A percentile compares a stretch with the other conserved stretches of the same genome.
phyloP scores from a whole-genome alignment of 2,329 filamentous ascomycete species.

The Orbilia ellipsospora region DNA sequence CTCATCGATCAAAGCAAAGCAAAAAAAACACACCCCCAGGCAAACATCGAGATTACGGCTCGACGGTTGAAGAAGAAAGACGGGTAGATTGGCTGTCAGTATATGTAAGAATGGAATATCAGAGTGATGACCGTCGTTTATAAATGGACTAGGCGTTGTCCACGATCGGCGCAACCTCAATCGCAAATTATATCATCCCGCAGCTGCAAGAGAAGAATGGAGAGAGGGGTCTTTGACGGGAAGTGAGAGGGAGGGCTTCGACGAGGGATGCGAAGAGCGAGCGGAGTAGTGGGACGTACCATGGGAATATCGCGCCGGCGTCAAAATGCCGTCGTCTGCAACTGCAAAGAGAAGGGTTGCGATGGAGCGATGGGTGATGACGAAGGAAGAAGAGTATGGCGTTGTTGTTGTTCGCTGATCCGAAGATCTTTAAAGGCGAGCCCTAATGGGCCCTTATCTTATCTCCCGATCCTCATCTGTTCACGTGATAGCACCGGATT shows the following conservation, averaged over 20 bases:
- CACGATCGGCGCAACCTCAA: slow-evolving; percentile 84
- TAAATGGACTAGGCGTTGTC: slow-evolving; percentile 90
- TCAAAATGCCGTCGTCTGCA: not conserved
- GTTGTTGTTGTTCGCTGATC: slow-evolving; percentile 14
- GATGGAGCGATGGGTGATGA: not conserved
- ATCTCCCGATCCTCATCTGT: too few relatives aligned
- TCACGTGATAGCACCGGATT: slow-evolving; percentile 19
- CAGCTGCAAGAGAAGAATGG: slow-evolving; percentile 56
- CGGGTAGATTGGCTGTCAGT: slow-evolving; percentile 71
- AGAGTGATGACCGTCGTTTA: slow-evolving; percentile 72
- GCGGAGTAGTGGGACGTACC: not conserved
- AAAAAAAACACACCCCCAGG: too few relatives aligned
- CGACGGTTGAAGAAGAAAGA: too few relatives aligned
- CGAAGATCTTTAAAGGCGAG: slow-evolving; percentile 18
- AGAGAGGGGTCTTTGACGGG: slow-evolving; percentile 52
- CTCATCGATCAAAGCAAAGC: too few relatives aligned
- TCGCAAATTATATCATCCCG: slow-evolving; percentile 99
- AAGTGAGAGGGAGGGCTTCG: slow-evolving; percentile 17
- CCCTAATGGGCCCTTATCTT: slow-evolving; percentile 46
- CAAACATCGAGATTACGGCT: too few relatives aligned
- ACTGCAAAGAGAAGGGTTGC: not conserved
- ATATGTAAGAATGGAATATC: slow-evolving; percentile 99
- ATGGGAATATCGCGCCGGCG: not conserved
- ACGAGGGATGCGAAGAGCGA: not conserved
- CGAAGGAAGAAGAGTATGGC: slow-evolving; percentile 36